Conservation (phyloP, 352 stramenopile genomes). For the Blastocystis hominis region DNA sequence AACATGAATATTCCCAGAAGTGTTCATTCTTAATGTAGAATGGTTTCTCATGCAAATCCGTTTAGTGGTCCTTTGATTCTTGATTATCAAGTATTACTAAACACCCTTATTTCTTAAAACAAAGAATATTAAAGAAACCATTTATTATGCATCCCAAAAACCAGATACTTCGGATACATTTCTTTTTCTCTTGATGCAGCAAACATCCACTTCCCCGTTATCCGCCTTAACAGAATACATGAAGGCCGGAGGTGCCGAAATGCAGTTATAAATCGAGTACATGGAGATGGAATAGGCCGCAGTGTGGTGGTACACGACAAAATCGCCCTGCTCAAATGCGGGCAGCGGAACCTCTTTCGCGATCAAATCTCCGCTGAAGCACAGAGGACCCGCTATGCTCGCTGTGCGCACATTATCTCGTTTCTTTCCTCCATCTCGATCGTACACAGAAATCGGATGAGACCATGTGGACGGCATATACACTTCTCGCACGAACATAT, state of each 20-base stretch:
- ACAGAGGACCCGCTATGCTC: conserved; percentile 78
- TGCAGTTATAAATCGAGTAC: conserved; percentile 53
- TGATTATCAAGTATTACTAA: not conserved
- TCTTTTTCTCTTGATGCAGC: not conserved
- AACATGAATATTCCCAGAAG: not conserved
- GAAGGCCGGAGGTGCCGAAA: conserved; percentile 3
- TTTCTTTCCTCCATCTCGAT: conserved; percentile 62
- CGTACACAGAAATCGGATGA: conserved; percentile 72
- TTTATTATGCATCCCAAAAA: not conserved
- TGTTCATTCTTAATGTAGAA: not conserved
- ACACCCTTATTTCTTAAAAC: not conserved
- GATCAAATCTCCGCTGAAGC: conserved; percentile 80
- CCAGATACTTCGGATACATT: not conserved
- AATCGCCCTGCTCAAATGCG: conserved; percentile 17
- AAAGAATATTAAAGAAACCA: not conserved
- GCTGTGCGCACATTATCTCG: conserved; percentile 62
- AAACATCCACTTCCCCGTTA: not conserved
- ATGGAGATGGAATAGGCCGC: conserved; percentile 40
- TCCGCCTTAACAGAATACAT: not conserved
- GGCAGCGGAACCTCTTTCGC: conserved; percentile 32
- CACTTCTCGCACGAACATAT: conserved; percentile 76
- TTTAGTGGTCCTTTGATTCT: not conserved
- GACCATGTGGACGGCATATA: conserved; percentile 68
- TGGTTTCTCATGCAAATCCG: not conserved
- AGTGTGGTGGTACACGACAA: conserved; percentile 45